Percentiles rank a stretch among this genome's conserved stretches.
These are phyloP conservation scores for Citrullus amarus DNA, from an alignment of 306 rosid genomes.

Conservation along the genomic window DNA sequence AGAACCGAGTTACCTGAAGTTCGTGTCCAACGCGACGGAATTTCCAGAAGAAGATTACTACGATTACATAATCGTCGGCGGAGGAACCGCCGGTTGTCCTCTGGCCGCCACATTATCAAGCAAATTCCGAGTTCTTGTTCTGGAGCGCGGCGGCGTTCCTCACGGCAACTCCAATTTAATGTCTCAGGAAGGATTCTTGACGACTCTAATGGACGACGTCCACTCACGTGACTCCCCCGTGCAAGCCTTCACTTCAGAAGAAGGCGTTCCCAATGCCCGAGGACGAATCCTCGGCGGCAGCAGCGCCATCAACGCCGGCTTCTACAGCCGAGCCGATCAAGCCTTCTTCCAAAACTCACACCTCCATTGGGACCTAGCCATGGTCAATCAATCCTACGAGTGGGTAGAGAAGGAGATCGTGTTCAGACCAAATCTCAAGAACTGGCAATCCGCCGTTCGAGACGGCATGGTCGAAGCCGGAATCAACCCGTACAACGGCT, in stretches of 20 bases:
- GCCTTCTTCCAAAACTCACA: conserved; percentile 37
- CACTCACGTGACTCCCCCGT: conserved; percentile 41
- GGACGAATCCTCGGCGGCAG: conserved; percentile 95
- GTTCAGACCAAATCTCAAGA: conserved; percentile 44
- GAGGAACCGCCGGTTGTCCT: conserved; percentile 94
- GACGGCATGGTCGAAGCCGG: conserved; percentile 73
- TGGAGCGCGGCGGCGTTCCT: conserved; percentile 60
- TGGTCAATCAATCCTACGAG: conserved; percentile 59
- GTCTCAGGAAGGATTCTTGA: conserved; percentile 82
- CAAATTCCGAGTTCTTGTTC: conserved; percentile 38
- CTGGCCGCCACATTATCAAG: conserved; percentile 68
- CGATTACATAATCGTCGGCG: conserved; percentile 80
- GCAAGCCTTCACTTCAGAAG: conserved; percentile 63
- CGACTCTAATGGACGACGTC: conserved; percentile 27
- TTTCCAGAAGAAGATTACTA: conserved; percentile 62
- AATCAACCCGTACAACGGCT: conserved; percentile 70
- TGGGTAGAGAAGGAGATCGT: conserved; percentile 75
- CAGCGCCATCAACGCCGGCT: conserved; percentile 87
- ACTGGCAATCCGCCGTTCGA: conserved; percentile 74
- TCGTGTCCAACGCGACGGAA: conserved; percentile 52
- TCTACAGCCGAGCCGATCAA: conserved; percentile 68
- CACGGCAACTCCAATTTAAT: conserved; percentile 32
- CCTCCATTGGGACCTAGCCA: conserved; percentile 33
- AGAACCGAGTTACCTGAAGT: conserved; percentile 33
- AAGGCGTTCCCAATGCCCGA: conserved; percentile 77